These are phyloP conservation scores for Trichoderma pleuroti DNA, from an alignment of 2,329 filamentous ascomycete genomes.

Conservation along the genomic window DNA sequence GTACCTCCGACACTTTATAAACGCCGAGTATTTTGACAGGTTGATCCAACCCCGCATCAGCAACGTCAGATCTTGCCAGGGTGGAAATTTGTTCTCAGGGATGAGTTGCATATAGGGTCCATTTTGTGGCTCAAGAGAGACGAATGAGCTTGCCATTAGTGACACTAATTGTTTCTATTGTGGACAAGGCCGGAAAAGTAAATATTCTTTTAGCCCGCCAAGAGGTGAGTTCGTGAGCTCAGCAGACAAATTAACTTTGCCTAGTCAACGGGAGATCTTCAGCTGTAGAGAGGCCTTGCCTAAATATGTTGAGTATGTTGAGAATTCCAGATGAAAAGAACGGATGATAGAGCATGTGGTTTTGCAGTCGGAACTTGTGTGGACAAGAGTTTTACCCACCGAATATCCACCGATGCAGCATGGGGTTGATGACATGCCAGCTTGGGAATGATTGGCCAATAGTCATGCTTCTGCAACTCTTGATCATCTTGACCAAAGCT, in stretches of 20 bases:
- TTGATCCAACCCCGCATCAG: conserved; percentile 9
- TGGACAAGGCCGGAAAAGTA: neutral
- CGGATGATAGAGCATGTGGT: neutral
- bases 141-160: neutral
- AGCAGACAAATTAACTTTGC: neutral
- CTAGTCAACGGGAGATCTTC: conserved; percentile 4
- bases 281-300: neutral
- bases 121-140: neutral
- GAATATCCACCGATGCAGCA: neutral
- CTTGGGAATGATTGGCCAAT: neutral
- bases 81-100: neutral
- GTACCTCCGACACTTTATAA: neutral
- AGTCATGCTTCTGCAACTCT: neutral
- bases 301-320: no score
- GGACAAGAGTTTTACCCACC: neutral
- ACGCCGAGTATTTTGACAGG: neutral
- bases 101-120: neutral
- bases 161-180: neutral
- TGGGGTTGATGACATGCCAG: neutral
- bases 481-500: neutral
- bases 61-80: conserved; percentile 10
- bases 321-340: neutral
- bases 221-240: neutral
- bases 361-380: neutral
- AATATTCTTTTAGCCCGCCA: neutral